These are phyloP conservation scores for Scedosporium boydii DNA, from an alignment of 2,329 filamentous ascomycete genomes.

Conservation along the genomic window DNA sequence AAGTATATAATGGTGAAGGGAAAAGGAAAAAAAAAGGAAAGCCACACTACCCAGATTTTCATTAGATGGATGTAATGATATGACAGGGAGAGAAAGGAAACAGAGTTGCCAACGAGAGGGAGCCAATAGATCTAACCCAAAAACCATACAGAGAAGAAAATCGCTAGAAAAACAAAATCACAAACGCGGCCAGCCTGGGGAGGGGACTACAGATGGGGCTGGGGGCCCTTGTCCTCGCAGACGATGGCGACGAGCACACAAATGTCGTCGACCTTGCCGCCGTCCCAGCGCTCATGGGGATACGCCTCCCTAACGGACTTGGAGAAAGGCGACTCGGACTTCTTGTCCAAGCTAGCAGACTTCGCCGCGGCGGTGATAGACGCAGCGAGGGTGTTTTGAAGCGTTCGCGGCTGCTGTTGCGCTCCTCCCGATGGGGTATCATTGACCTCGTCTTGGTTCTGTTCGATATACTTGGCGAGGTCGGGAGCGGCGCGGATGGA, in stretches of 20 bases:
- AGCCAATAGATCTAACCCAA: background rate
- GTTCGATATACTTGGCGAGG: slow-evolving; percentile 40
- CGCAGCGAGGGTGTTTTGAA: slow-evolving; percentile 71
- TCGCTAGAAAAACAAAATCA: background rate
- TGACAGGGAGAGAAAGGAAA: background rate
- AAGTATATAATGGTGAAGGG: background rate
- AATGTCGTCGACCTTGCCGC: slow-evolving; percentile 94
- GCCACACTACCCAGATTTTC: background rate
- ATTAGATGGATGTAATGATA: background rate
- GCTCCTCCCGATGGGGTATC: slow-evolving; percentile 12
- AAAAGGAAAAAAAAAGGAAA: background rate
- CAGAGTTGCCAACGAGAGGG: background rate
- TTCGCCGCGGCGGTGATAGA: slow-evolving; percentile 78
- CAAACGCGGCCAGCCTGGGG: background rate
- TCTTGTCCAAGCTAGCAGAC: slow-evolving; percentile 69
- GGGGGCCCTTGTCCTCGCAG: slow-evolving; percentile 44
- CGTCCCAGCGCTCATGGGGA: slow-evolving; percentile 76
- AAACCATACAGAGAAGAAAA: background rate
- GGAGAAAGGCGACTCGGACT: slow-evolving; percentile 83
- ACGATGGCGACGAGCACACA: slow-evolving; percentile 75
- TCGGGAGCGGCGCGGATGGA: slow-evolving; percentile 56
- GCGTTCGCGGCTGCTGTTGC: slow-evolving; percentile 29
- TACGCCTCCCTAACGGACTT: slow-evolving; percentile 87
- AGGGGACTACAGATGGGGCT: slow-evolving; percentile 19
- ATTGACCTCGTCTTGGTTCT: slow-evolving; percentile 29